phyloP scores from a whole-genome alignment of 345 rosid genomes.

The Dovyalis caffra region DNA sequence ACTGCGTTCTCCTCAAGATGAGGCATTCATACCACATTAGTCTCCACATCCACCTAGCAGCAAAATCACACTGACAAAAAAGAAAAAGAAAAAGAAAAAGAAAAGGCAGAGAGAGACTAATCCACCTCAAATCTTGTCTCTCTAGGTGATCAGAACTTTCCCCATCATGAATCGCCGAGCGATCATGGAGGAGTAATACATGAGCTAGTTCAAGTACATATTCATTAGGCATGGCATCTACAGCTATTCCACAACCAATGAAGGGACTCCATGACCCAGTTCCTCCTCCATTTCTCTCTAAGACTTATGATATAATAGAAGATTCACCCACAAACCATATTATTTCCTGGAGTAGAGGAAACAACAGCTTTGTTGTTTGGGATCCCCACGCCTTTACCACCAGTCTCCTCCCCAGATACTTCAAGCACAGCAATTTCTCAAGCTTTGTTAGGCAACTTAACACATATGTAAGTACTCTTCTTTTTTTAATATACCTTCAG shows the following conservation, averaged over 20 bases:
- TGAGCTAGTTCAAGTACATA: not conserved
- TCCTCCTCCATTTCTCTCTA: conserved; percentile 74
- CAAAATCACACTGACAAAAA: not conserved
- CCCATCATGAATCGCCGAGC: conserved; percentile 13
- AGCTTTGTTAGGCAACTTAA: conserved; percentile 41
- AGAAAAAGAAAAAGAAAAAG: not conserved
- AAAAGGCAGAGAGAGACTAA: no score
- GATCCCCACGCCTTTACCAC: conserved; percentile 50
- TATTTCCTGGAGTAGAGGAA: conserved; percentile 67
- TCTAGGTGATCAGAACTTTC: not conserved
- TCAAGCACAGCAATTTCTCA: conserved; percentile 37
- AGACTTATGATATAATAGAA: conserved; percentile 68
- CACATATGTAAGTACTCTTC: conserved; percentile 27
- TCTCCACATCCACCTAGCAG: not conserved
- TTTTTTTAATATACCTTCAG: not conserved
- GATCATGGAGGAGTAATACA: conserved; percentile 11
- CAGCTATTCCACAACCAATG: conserved; percentile 44
- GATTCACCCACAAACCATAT: conserved; percentile 55
- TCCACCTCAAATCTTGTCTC: conserved; percentile 1
- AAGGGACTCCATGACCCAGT: conserved; percentile 58
- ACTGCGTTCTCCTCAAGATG: not conserved
- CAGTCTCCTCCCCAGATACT: conserved; percentile 31
- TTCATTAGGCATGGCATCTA: conserved; percentile 1
- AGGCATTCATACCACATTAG: not conserved
- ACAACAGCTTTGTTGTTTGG: conserved; percentile 71